phyloP scores from a whole-genome alignment of 805 yeast species.

The Saccharomyces mikatae region DNA sequence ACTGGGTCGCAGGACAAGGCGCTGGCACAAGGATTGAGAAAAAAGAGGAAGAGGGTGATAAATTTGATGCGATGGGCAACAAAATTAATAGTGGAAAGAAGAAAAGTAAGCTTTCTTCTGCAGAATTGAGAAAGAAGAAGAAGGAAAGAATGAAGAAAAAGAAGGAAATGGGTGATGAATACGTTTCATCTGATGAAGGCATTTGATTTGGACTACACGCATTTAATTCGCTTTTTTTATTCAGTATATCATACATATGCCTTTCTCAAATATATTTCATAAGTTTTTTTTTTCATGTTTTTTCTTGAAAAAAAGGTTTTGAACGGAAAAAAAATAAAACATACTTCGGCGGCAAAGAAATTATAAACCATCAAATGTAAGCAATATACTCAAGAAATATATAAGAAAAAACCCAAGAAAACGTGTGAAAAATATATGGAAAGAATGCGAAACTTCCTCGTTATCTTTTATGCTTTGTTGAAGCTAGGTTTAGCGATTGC shows the following conservation, averaged over 20 bases:
- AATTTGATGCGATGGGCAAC: slow-evolving; percentile 99
- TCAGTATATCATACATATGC: neutral
- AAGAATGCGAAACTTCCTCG: neutral
- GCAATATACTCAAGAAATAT: neutral
- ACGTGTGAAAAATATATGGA: neutral
- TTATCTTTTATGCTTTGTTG: neutral
- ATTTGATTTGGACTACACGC: slow-evolving; percentile 33
- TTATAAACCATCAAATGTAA: neutral
- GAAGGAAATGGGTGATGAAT: slow-evolving; percentile 97
- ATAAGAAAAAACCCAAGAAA: neutral
- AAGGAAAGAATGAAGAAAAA: slow-evolving; percentile 99
- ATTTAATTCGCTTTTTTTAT: neutral
- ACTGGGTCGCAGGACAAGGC: slow-evolving; percentile 99
- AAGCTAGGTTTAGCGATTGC: slow-evolving; percentile 1
- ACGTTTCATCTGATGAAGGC: slow-evolving; percentile 89
- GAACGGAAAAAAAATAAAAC: neutral
- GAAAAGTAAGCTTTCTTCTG: slow-evolving; percentile 75
- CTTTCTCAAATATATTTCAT: neutral
- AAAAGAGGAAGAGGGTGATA: slow-evolving; percentile 89
- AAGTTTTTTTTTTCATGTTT: neutral
- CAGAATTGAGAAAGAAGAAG: slow-evolving; percentile 99
- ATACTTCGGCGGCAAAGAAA: neutral
- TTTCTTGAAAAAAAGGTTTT: neutral
- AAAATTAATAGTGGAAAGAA: slow-evolving; percentile 87
- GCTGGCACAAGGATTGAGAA: slow-evolving; percentile 94